Percentiles rank a stretch among this genome's conserved stretches.
Evolutionary conservation across 108 stramenopile genomes (phyloP).

Genomic region (Cylindrotheca fusiformis): DNA sequence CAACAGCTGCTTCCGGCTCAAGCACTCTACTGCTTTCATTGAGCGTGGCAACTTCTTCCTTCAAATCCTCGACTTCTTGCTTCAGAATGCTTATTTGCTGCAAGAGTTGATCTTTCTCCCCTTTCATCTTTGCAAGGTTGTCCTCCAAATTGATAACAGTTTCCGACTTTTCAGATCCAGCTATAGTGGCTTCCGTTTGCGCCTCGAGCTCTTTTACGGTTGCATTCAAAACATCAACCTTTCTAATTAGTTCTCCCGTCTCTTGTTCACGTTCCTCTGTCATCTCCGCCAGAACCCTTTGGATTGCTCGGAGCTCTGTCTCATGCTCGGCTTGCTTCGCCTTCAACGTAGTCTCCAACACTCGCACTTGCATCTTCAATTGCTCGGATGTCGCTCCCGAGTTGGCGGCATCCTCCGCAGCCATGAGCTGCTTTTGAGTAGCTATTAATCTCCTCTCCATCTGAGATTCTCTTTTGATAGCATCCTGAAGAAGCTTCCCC

Average conservation of each 20-base stretch:
- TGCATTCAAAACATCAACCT: background rate
- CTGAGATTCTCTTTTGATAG: conserved; percentile 4
- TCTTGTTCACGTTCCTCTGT: conserved; percentile 28
- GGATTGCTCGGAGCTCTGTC: conserved; percentile 40
- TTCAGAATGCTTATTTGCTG: background rate
- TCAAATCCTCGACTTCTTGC: conserved; percentile 9
- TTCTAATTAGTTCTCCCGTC: conserved; percentile 5
- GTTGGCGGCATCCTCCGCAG: background rate
- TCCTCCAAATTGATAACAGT: background rate
- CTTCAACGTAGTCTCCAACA: conserved; percentile 3
- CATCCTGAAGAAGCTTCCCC: conserved; percentile 17
- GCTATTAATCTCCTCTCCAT: conserved; percentile 20
- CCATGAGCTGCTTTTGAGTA: conserved; percentile 1
- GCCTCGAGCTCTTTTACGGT: conserved; percentile 7
- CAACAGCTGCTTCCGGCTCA: background rate
- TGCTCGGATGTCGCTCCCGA: background rate
- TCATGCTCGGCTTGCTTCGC: conserved; percentile 35
- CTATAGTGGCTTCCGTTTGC: background rate
- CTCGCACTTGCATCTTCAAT: conserved; percentile 18
- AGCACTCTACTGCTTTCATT: background rate
- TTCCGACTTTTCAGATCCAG: background rate
- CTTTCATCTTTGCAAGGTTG: background rate
- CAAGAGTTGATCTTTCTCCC: conserved; percentile 1
- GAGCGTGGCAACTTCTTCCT: conserved; percentile 3
- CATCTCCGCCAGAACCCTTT: conserved; percentile 52